phyloP scores from a whole-genome alignment of 2,329 filamentous ascomycete species.

The Ophiostoma perfectum region DNA sequence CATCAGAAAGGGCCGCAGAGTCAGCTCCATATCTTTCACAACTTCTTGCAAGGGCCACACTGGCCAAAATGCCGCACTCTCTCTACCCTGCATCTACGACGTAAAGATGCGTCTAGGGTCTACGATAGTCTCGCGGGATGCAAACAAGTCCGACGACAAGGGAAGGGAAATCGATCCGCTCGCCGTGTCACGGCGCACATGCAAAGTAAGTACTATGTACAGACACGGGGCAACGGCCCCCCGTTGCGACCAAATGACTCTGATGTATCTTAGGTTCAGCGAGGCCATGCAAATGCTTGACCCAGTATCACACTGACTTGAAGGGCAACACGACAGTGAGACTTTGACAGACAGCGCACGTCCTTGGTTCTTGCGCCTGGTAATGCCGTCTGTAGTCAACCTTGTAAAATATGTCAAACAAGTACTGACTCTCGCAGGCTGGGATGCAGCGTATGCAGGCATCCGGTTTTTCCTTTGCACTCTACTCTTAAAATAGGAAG shows the following conservation, averaged over 20 bases:
- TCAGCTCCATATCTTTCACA: neutral
- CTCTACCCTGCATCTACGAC: neutral
- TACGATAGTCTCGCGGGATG: neutral
- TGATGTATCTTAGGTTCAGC: too few species aligned
- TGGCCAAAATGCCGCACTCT: conserved; percentile 1
- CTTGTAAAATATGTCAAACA: neutral
- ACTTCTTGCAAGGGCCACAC: too few species aligned
- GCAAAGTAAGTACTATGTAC: too few species aligned
- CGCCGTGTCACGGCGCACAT: neutral
- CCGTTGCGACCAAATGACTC: too few species aligned
- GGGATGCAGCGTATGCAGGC: too few species aligned
- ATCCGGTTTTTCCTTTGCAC: too few species aligned
- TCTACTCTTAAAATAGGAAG: too few species aligned
- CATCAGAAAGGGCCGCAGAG: neutral
- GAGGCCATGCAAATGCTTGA: too few species aligned
- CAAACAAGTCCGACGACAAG: conserved; percentile 4
- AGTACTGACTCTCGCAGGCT: too few species aligned
- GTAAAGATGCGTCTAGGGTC: too few species aligned
- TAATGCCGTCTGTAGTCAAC: neutral
- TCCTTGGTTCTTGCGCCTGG: neutral
- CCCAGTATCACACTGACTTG: neutral
- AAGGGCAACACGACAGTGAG: neutral
- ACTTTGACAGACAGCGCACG: neutral
- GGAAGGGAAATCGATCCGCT: neutral
- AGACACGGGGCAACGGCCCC: too few species aligned